These are phyloP conservation scores for Raffaelea albimanens DNA, from an alignment of 2,329 filamentous ascomycete genomes.

Conservation along the genomic window DNA sequence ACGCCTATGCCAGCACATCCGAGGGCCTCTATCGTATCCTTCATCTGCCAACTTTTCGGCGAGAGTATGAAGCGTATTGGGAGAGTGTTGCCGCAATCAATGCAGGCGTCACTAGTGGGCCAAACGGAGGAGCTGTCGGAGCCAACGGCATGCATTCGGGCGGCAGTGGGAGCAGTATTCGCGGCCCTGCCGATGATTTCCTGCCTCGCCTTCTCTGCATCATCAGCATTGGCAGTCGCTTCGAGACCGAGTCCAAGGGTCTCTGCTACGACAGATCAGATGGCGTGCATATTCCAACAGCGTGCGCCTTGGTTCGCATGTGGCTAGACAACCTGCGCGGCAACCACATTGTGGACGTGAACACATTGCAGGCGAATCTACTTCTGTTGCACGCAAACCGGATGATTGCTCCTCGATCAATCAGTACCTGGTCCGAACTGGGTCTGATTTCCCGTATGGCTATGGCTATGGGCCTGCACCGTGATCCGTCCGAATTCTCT, in stretches of 20 bases:
- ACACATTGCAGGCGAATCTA: constrained; percentile 43
- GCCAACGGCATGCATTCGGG: not conserved
- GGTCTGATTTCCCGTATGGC: constrained; percentile 46
- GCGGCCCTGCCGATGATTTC: constrained; percentile 31
- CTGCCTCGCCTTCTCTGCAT: constrained; percentile 44
- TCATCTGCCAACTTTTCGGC: constrained; percentile 40
- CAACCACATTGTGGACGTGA: constrained; percentile 42
- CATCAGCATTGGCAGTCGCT: constrained; percentile 43
- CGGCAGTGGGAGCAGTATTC: not conserved
- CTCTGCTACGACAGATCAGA: constrained; percentile 41
- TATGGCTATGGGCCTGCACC: constrained; percentile 50
- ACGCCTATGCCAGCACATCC: constrained; percentile 38
- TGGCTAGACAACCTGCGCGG: constrained; percentile 44
- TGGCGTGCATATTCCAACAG: constrained; percentile 47
- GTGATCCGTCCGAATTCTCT: constrained; percentile 43
- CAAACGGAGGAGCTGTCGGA: not conserved
- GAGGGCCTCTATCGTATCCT: constrained; percentile 45
- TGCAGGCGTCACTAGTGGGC: constrained; percentile 27
- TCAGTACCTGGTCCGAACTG: constrained; percentile 45
- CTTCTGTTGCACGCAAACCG: constrained; percentile 43
- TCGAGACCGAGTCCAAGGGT: constrained; percentile 39
- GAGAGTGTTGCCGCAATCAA: constrained; percentile 28
- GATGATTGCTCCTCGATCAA: constrained; percentile 37
- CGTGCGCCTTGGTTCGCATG: constrained; percentile 41
- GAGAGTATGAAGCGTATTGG: constrained; percentile 44